Evolutionary conservation across 306 rosid genomes (phyloP).

Genomic region (Pueraria montana): DNA sequence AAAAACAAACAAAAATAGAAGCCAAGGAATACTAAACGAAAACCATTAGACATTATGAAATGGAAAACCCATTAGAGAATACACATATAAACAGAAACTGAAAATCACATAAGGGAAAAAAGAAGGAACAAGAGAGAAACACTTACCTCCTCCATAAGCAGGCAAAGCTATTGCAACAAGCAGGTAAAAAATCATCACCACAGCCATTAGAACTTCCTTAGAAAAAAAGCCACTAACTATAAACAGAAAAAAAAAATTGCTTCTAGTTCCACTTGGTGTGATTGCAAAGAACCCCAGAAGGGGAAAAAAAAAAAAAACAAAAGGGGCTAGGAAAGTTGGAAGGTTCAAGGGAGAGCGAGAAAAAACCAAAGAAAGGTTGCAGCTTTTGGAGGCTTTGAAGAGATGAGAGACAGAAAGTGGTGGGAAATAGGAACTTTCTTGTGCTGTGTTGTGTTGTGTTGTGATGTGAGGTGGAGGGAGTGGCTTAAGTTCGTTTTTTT

Average conservation of each 20-base stretch:
- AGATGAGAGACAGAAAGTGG: constrained; percentile 18
- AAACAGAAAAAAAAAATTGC: constrained; percentile 28
- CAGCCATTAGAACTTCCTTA: constrained; percentile 60
- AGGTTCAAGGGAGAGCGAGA: constrained; percentile 22
- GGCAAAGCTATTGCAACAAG: constrained; percentile 59
- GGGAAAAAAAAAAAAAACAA: neutral
- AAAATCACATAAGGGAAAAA: neutral
- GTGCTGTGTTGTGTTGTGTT: neutral
- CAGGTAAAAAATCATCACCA: constrained; percentile 56
- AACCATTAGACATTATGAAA: neutral
- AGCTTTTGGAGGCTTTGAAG: constrained; percentile 52
- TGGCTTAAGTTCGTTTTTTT: neutral
- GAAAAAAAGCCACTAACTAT: constrained; percentile 13
- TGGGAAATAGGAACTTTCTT: neutral
- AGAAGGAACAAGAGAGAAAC: neutral
- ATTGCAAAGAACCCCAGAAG: constrained; percentile 42
- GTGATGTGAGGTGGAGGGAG: neutral
- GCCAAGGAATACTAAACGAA: neutral
- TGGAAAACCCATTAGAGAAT: neutral
- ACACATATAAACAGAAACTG: neutral
- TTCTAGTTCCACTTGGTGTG: neutral
- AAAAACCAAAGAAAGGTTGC: constrained; percentile 39
- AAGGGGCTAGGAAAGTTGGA: constrained; percentile 21
- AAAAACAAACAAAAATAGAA: neutral
- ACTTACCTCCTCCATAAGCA: constrained; percentile 74